These are phyloP conservation scores for Penicillium sp. DNA, from an alignment of 2,329 filamentous ascomycete genomes.

Conservation along the genomic window DNA sequence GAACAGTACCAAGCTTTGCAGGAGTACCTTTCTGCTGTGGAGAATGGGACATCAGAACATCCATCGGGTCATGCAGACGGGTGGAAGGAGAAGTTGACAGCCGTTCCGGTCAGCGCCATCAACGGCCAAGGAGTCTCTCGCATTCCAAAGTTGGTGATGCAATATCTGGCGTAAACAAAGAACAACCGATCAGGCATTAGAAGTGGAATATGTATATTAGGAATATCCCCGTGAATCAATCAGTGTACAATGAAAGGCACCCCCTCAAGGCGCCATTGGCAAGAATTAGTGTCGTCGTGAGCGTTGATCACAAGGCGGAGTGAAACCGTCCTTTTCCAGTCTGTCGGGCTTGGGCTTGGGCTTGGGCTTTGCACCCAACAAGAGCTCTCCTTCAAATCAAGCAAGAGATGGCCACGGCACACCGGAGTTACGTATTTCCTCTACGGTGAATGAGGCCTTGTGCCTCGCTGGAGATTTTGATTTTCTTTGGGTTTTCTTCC, in stretches of 20 bases:
- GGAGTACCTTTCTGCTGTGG: conserved; percentile 69
- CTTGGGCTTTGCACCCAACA: neutral
- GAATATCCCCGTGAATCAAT: conserved; percentile 4
- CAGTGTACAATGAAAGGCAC: conserved; percentile 12
- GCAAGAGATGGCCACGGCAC: neutral
- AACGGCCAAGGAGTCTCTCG: conserved; percentile 76
- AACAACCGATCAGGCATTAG: neutral
- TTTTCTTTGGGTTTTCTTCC: neutral
- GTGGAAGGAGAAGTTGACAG: conserved; percentile 59
- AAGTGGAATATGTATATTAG: conserved; percentile 16
- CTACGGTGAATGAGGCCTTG: neutral
- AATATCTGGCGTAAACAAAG: conserved; percentile 39
- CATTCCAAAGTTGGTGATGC: conserved; percentile 46
- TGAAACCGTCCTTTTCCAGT: neutral
- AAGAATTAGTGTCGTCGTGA: neutral
- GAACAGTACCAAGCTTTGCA: conserved; percentile 72
- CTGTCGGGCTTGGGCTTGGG: neutral
- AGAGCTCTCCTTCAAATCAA: neutral
- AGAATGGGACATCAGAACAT: conserved; percentile 64
- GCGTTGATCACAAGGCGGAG: neutral
- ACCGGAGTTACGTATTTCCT: neutral
- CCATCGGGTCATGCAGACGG: conserved; percentile 72
- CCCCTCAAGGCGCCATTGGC: neutral
- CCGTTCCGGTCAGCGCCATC: conserved; percentile 87
- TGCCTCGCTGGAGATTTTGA: neutral